These are phyloP conservation scores for Boechera divaricarpa DNA, from an alignment of 345 rosid genomes.

Conservation along the genomic window DNA sequence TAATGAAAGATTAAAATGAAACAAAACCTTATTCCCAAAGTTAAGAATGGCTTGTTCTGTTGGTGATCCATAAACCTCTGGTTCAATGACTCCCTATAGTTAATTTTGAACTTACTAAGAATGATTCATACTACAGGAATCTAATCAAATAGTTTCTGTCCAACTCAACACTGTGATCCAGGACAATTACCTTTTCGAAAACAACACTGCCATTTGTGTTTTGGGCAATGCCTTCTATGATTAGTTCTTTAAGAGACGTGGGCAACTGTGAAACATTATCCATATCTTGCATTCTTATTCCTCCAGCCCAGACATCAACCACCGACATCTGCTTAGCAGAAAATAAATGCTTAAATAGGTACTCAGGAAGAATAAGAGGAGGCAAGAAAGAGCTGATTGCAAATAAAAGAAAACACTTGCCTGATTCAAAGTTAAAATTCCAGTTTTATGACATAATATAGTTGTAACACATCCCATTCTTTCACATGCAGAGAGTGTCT, in stretches of 20 bases:
- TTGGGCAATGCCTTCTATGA: slow-evolving; percentile 69
- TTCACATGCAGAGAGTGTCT: slow-evolving; percentile 85
- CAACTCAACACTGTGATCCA: background rate
- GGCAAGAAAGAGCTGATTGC: slow-evolving; percentile 20
- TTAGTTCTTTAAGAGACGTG: slow-evolving; percentile 50
- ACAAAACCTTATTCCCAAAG: slow-evolving; percentile 75
- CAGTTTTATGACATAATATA: slow-evolving; percentile 90
- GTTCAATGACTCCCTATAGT: slow-evolving; percentile 62
- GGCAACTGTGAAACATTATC: slow-evolving; percentile 55
- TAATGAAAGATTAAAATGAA: slow-evolving; percentile 3
- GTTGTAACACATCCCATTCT: slow-evolving; percentile 90
- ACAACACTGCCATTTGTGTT: slow-evolving; percentile 83
- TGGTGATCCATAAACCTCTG: slow-evolving; percentile 82
- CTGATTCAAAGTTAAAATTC: slow-evolving; percentile 83
- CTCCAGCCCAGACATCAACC: slow-evolving; percentile 75
- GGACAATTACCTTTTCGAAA: slow-evolving; percentile 60
- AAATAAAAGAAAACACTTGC: slow-evolving; percentile 41
- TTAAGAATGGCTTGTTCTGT: slow-evolving; percentile 89
- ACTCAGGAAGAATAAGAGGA: background rate
- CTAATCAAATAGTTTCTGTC: too few relatives aligned
- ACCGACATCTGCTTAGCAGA: slow-evolving; percentile 78
- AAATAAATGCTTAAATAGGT: slow-evolving; percentile 10
- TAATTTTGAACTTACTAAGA: background rate
- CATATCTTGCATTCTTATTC: slow-evolving; percentile 52
- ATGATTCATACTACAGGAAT: background rate